phyloP scores from a whole-genome alignment of 2,329 filamentous ascomycete genomes.

The Fusarium nisikadoi region DNA sequence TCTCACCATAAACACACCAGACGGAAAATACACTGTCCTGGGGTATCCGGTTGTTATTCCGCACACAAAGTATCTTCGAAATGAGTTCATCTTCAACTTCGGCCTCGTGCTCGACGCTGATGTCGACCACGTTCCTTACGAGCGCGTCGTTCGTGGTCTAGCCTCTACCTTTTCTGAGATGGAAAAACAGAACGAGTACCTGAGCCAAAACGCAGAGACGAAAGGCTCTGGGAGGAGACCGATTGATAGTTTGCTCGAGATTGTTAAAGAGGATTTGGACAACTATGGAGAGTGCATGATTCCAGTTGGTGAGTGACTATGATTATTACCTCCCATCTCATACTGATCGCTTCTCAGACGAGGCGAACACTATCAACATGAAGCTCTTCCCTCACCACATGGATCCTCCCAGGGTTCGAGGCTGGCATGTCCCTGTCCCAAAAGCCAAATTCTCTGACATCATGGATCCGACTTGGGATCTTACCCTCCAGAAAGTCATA shows the following conservation, averaged over 20 bases:
- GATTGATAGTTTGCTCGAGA: slow-evolving; percentile 87
- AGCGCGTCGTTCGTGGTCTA: slow-evolving; percentile 85
- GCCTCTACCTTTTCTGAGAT: slow-evolving; percentile 87
- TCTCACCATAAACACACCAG: slow-evolving; percentile 79
- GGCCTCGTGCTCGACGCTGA: slow-evolving; percentile 79
- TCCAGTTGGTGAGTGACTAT: slow-evolving; percentile 74
- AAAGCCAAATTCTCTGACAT: slow-evolving; percentile 73
- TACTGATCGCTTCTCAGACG: slow-evolving; percentile 64
- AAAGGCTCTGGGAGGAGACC: slow-evolving; percentile 65
- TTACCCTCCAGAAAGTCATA: slow-evolving; percentile 82
- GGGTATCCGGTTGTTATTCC: slow-evolving; percentile 91
- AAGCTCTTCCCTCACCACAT: slow-evolving; percentile 90
- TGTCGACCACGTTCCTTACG: slow-evolving; percentile 79
- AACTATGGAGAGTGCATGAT: slow-evolving; percentile 99
- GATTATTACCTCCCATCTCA: too few species aligned
- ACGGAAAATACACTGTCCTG: slow-evolving; percentile 78
- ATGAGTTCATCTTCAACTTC: slow-evolving; percentile 99
- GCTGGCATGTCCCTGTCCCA: slow-evolving; percentile 89
- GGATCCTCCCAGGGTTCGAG: slow-evolving; percentile 79
- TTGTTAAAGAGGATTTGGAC: slow-evolving; percentile 86
- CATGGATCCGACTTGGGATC: slow-evolving; percentile 76
- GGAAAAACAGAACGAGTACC: slow-evolving; percentile 89
- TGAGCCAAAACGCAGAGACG: slow-evolving; percentile 70
- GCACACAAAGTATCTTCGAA: slow-evolving; percentile 83
- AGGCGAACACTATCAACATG: slow-evolving; percentile 94